Evolutionary conservation across 2,329 filamentous ascomycete species (phyloP), one percentile per base, ranked within the genome.

Genomic region (Sordariomycetes sp.): DNA sequence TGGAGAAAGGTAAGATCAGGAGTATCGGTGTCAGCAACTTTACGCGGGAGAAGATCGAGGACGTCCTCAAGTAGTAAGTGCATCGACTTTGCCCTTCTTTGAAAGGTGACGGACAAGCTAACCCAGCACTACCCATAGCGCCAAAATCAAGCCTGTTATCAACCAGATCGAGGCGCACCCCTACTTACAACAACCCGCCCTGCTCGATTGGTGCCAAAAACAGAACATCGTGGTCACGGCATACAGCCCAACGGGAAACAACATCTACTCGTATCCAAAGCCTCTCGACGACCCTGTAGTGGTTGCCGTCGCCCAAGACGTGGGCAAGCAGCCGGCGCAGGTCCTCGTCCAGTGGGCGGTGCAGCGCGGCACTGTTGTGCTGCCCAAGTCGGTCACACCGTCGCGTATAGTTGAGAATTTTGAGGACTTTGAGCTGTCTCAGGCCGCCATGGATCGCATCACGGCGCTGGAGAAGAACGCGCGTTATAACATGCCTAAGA

Each of bases 371-470:
- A 90, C 86, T 77, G 88, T 83, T 62, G 89, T 96, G 56, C 90
- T 96, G 65, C 90, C 90, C 65, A 96, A 96, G 80, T 88, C 82
- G 55, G 87, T 92, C 60, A 91, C 82, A 63, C 80, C 84, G 63
- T 77, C 77, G 58, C 82, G 90, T 51, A 91, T 96, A 66, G 78
- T 87, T 72, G 81, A 76, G 61, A 95, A 96, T 79, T 89, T 85
- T 65, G 81, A 87, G 64, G 28, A 32, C 8, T 32, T 32, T 32
- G 28, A 32, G 28, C 28, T 32, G 28, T 8, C 28, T 8, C 28
- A 32, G 28, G 28, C 4, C n/a, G n/a, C n/a, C n/a, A n/a, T n/a
- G n/a, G n/a, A n/a, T n/a, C n/a, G n/a, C n/a, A n/a, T n/a, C n/a
- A n/a, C n/a, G 28, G 28, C 28, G 28, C 8, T 32, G 4, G 28